phyloP scores from a whole-genome alignment of 805 yeast species.

The Teunomyces lycoperdinae region DNA sequence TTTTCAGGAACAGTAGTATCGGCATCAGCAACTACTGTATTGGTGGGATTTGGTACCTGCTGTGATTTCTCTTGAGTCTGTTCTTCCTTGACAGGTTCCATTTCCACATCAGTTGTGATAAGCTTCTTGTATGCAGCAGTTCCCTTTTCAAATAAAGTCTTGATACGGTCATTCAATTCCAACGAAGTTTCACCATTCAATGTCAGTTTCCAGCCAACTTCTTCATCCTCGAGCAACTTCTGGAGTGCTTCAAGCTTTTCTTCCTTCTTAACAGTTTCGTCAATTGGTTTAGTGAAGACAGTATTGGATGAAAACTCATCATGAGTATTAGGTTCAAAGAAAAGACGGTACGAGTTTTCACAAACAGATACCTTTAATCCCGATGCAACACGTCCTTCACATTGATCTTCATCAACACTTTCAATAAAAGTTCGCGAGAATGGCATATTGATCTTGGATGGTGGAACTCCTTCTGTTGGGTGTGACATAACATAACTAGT shows the following conservation, averaged over 20 bases:
- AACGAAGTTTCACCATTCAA: constrained; percentile 38
- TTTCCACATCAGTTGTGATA: constrained; percentile 1
- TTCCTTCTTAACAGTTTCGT: constrained; percentile 19
- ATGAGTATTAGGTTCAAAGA: constrained; percentile 73
- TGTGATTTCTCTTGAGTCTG: neutral
- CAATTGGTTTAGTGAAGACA: constrained; percentile 40
- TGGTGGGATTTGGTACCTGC: neutral
- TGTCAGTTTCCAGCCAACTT: constrained; percentile 52
- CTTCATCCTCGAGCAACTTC: constrained; percentile 47
- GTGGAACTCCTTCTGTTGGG: constrained; percentile 94
- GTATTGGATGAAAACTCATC: constrained; percentile 74
- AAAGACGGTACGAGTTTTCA: constrained; percentile 72
- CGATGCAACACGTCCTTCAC: constrained; percentile 65
- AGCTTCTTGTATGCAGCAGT: constrained; percentile 22
- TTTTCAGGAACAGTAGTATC: constrained; percentile 47
- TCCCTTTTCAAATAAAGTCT: constrained; percentile 39
- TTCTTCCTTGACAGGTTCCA: constrained; percentile 4
- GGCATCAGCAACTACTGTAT: constrained; percentile 28
- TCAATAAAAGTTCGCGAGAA: constrained; percentile 62
- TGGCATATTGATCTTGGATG: constrained; percentile 74
- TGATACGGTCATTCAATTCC: constrained; percentile 26
- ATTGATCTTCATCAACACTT: constrained; percentile 51
- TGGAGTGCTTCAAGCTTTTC: constrained; percentile 34
- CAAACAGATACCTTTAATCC: constrained; percentile 76
- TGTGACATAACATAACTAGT: constrained; percentile 92